phyloP scores from a whole-genome alignment of 768 basidiomycete species.

The Sarcomyxa edulis region DNA sequence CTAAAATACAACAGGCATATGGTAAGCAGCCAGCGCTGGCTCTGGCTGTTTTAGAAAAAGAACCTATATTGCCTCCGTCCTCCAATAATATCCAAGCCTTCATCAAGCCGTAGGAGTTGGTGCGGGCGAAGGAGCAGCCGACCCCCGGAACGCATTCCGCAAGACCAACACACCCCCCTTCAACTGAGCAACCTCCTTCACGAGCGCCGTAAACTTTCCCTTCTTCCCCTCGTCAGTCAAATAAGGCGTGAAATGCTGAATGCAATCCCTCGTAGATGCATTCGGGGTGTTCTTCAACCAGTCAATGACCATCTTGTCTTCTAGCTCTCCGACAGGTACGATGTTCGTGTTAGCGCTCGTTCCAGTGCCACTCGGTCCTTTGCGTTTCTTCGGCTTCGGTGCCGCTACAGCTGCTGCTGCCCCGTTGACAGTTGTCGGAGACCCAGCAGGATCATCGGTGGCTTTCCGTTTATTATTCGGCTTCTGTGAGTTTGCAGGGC shows the following conservation, averaged over 20 bases:
- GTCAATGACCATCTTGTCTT: slow-evolving; percentile 61
- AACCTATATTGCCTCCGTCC: no score
- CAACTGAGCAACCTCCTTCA: slow-evolving; percentile 74
- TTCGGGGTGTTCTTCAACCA: slow-evolving; percentile 70
- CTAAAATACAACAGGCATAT: no score
- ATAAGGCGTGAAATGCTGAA: slow-evolving; percentile 74
- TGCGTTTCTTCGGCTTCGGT: slow-evolving; percentile 54
- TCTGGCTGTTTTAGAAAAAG: no score
- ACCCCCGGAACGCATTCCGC: slow-evolving; percentile 32
- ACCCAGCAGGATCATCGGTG: slow-evolving; percentile 24
- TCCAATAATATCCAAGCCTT: no score
- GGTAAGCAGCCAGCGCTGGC: no score
- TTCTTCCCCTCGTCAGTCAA: slow-evolving; percentile 67
- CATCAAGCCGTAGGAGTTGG: no score
- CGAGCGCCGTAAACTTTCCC: slow-evolving; percentile 68
- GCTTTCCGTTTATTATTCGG: slow-evolving; percentile 39
- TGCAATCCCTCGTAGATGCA: slow-evolving; percentile 75
- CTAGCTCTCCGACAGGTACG: slow-evolving; percentile 53
- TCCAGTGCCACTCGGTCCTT: slow-evolving; percentile 24
- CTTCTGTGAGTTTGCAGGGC: slow-evolving; percentile 14
- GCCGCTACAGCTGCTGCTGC: slow-evolving; percentile 21
- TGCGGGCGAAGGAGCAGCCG: slow-evolving; percentile 31
- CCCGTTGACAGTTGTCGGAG: slow-evolving; percentile 13
- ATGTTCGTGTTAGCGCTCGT: no score
- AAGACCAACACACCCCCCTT: slow-evolving; percentile 61